phyloP scores from a whole-genome alignment of 1,284 basidiomycete genomes.

The Sporisorium sorghi region DNA sequence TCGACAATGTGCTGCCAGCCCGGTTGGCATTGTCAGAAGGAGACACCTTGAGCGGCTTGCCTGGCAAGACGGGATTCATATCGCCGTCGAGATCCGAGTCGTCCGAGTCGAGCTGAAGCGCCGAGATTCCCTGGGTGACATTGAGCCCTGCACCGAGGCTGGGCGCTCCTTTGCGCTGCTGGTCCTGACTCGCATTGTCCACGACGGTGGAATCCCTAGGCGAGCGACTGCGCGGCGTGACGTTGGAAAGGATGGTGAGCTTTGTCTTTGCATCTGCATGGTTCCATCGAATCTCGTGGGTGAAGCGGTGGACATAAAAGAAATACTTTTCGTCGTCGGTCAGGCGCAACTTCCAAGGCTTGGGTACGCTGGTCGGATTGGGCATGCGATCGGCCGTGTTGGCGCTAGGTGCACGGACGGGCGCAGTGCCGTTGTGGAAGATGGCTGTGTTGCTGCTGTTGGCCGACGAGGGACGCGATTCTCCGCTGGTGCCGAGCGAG shows the following conservation, averaged over 20 bases:
- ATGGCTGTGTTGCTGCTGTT: slow-evolving; percentile 46
- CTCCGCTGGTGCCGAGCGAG: slow-evolving; percentile 21
- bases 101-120: slow-evolving; percentile 44
- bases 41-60: slow-evolving; percentile 35
- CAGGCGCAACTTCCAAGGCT: slow-evolving; percentile 49
- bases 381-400: slow-evolving; percentile 49
- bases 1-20: slow-evolving; percentile 5
- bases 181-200: neutral
- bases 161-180: slow-evolving; percentile 11
- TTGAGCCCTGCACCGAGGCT: slow-evolving; percentile 17
- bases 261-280: slow-evolving; percentile 46
- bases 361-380: slow-evolving; percentile 37
- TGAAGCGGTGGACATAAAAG: slow-evolving; percentile 48
- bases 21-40: slow-evolving; percentile 8
- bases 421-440: slow-evolving; percentile 33
- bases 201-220: slow-evolving; percentile 13
- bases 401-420: slow-evolving; percentile 31
- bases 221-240: slow-evolving; percentile 37
- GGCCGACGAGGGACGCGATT: slow-evolving; percentile 35
- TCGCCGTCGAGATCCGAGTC: slow-evolving; percentile 49
- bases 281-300: slow-evolving; percentile 50
- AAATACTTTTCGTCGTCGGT: slow-evolving; percentile 55
- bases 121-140: slow-evolving; percentile 19
- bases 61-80: slow-evolving; percentile 36
- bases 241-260: slow-evolving; percentile 44